Evolutionary conservation across 108 stramenopile genomes (phyloP).

Genomic region (Cyclostephanos tholiformis): DNA sequence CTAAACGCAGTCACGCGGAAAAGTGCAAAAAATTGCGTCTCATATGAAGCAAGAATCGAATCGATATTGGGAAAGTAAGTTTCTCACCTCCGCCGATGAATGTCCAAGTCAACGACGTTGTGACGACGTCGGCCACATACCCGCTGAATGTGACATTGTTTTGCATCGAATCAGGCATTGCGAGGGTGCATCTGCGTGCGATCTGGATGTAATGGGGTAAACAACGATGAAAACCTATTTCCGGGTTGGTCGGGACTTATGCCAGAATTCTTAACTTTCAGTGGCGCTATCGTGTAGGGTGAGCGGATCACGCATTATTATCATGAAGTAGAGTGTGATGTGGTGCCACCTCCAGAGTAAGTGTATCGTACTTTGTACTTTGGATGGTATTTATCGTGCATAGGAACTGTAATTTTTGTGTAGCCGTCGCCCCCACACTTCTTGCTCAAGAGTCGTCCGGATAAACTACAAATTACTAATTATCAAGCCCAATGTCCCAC

Average conservation of each 20-base stretch:
- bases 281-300: no score
- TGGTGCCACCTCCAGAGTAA: no score
- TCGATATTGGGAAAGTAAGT: not conserved
- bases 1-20: not conserved
- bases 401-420: no score
- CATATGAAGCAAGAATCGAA: not conserved
- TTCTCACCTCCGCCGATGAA: slow-evolving; percentile 6
- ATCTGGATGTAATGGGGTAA: not conserved
- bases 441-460: no score
- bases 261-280: not conserved
- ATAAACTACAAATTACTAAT: no score
- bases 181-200: not conserved
- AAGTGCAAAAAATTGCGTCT: not conserved
- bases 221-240: no score
- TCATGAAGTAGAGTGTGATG: no score
- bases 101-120: slow-evolving; percentile 9
- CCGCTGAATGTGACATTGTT: not conserved
- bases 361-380: no score
- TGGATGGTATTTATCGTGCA: no score
- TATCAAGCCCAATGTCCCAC: not conserved
- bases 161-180: slow-evolving; percentile 5
- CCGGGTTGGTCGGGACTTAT: no score
- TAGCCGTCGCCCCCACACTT: no score
- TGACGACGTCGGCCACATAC: slow-evolving; percentile 3
- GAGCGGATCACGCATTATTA: no score